Percentiles rank a stretch among this genome's conserved stretches.
Conservation (phyloP, 257 asterid species). For the Rehmannia glutinosa region DNA sequence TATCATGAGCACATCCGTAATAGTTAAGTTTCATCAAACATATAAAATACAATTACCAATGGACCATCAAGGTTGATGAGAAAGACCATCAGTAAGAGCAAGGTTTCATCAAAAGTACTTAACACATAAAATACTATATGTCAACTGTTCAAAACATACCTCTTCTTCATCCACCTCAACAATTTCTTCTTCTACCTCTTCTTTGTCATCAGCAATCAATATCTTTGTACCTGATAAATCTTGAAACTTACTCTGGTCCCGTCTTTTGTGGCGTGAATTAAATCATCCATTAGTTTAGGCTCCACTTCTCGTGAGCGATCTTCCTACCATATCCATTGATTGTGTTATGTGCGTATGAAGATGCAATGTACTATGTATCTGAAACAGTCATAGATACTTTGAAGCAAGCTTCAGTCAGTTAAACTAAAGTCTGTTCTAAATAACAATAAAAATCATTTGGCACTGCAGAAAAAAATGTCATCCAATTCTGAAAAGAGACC, state of each 20-base stretch:
- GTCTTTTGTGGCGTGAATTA: conserved; percentile 73
- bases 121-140: too few species aligned
- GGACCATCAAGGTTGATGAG: neutral
- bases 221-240: conserved; percentile 39
- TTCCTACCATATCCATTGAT: conserved; percentile 46
- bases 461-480: neutral
- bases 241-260: conserved; percentile 64
- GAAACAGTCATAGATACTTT: neutral
- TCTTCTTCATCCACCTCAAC: conserved; percentile 47
- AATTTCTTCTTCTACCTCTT: conserved; percentile 39
- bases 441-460: too few species aligned
- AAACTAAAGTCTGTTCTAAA: neutral
- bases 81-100: too few species aligned
- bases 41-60: neutral
- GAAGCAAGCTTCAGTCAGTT: neutral
- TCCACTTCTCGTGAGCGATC: conserved; percentile 52
- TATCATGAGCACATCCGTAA: neutral
- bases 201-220: conserved; percentile 24
- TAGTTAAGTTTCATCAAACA: neutral
- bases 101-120: too few species aligned
- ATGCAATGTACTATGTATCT: neutral
- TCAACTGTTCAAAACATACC: too few species aligned
- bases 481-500: neutral
- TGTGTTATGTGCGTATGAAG: conserved; percentile 4
- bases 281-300: conserved; percentile 69